A percentile compares a stretch with the other conserved stretches of the same genome.
phyloP scores from a whole-genome alignment of 2,329 filamentous ascomycete genomes.

The Arthrinium phaeospermum region DNA sequence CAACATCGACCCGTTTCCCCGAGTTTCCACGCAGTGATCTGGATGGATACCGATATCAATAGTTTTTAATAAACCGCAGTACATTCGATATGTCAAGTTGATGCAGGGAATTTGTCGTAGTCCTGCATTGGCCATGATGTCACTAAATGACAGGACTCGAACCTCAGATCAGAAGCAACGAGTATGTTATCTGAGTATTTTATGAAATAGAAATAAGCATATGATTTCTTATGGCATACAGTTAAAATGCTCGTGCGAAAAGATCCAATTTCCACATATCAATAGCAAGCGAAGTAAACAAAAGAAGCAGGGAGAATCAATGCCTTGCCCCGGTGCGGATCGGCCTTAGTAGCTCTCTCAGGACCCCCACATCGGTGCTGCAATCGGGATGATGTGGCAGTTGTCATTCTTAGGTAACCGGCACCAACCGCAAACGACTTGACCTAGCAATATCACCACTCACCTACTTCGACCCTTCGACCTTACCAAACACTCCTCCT shows the following conservation, averaged over 20 bases:
- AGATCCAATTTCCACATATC: too few species aligned
- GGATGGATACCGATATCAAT: too few species aligned
- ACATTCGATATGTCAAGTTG: too few species aligned
- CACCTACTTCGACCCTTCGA: neutral
- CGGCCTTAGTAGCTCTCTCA: neutral
- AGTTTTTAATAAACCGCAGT: too few species aligned
- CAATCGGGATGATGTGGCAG: slow-evolving; percentile 1
- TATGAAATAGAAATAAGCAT: neutral
- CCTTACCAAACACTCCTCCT: neutral
- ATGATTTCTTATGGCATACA: too few species aligned
- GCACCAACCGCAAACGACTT: slow-evolving; percentile 11
- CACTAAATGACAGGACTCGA: neutral
- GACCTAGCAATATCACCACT: slow-evolving; percentile 4
- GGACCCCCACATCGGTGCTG: slow-evolving; percentile 1
- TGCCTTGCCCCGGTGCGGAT: neutral
- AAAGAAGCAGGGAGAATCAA: neutral
- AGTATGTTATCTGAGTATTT: too few species aligned
- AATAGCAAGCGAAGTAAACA: neutral
- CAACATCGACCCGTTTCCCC: neutral
- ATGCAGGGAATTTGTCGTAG: neutral
- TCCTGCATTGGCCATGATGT: neutral
- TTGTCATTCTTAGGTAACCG: slow-evolving; percentile 8
- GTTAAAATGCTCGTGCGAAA: too few species aligned
- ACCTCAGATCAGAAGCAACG: too few species aligned
- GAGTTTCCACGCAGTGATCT: too few species aligned